phyloP scores from a whole-genome alignment of 1,284 basidiomycete species.

The Leccinum subfulvum region DNA sequence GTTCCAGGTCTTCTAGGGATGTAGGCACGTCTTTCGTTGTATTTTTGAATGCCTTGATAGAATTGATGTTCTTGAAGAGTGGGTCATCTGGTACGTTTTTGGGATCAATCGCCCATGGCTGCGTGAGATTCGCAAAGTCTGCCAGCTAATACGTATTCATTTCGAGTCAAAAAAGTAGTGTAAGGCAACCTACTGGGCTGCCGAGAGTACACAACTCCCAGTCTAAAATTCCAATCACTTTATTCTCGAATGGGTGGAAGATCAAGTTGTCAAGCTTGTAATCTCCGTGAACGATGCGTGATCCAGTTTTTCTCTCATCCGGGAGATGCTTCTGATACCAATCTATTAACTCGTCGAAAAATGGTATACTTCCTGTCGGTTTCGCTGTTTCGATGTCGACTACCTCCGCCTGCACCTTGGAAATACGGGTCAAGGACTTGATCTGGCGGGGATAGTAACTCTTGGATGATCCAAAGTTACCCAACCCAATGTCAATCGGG shows the following conservation, averaged over 20 bases:
- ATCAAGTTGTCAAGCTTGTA: constrained; percentile 96
- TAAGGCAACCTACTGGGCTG: constrained; percentile 57
- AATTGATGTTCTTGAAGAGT: constrained; percentile 11
- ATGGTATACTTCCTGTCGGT: constrained; percentile 66
- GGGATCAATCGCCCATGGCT: constrained; percentile 76
- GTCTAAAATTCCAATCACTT: constrained; percentile 92
- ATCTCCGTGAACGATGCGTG: constrained; percentile 90
- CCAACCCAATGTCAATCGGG: constrained; percentile 70
- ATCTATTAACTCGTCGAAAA: constrained; percentile 66
- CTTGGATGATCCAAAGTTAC: constrained; percentile 73
- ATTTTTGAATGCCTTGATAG: constrained; percentile 63
- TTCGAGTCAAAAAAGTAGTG: constrained; percentile 4
- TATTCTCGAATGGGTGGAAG: constrained; percentile 89
- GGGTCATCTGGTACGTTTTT: constrained; percentile 35
- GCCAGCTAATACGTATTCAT: constrained; percentile 56
- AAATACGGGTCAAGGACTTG: constrained; percentile 77
- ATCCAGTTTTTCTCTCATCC: constrained; percentile 66
- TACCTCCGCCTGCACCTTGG: constrained; percentile 66
- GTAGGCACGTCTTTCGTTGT: constrained; percentile 58
- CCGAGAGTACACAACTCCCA: constrained; percentile 96
- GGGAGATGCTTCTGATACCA: constrained; percentile 82
- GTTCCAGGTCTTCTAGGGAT: constrained; percentile 71
- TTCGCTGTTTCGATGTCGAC: constrained; percentile 64
- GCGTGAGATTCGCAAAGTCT: constrained; percentile 89
- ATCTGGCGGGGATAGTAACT: constrained; percentile 93